These are phyloP conservation scores for Ophiocordyceps unilateralis DNA, from an alignment of 2,329 filamentous ascomycete species.

Conservation along the genomic window DNA sequence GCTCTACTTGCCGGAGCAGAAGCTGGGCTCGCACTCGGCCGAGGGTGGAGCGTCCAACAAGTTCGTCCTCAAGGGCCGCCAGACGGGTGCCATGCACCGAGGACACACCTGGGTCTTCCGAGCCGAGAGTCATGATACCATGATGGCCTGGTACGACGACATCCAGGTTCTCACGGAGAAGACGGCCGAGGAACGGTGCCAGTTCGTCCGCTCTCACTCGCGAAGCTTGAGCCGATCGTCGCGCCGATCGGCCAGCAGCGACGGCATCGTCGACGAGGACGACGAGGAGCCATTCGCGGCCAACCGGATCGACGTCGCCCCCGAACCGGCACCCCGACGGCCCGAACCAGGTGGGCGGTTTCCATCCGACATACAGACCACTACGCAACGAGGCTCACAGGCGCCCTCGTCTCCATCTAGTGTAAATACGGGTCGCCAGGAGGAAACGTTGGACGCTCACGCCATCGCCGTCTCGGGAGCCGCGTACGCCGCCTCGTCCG, in stretches of 20 bases:
- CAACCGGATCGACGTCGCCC: constrained; percentile 24
- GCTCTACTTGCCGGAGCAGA: constrained; percentile 84
- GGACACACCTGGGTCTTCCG: constrained; percentile 58
- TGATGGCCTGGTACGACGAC: constrained; percentile 93
- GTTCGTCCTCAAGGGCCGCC: constrained; percentile 91
- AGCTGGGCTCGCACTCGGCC: constrained; percentile 78
- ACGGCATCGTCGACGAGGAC: constrained; percentile 61
- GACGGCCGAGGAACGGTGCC: constrained; percentile 71
- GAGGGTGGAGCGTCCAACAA: constrained; percentile 80
- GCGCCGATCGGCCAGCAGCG: constrained; percentile 48
- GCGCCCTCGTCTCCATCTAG: constrained; percentile 66
- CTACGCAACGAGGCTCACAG: constrained; percentile 62
- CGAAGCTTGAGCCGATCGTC: constrained; percentile 57
- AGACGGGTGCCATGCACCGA: constrained; percentile 83
- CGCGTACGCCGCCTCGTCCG: constrained; percentile 21
- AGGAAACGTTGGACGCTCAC: constrained; percentile 32
- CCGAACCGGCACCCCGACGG: constrained; percentile 39
- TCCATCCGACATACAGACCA: constrained; percentile 81
- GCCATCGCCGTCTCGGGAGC: constrained; percentile 40
- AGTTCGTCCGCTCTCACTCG: constrained; percentile 69
- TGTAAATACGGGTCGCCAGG: constrained; percentile 48
- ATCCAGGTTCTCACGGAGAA: constrained; percentile 81
- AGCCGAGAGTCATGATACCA: constrained; percentile 67
- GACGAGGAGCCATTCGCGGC: constrained; percentile 46
- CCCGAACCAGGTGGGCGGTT: constrained; percentile 91